Conservation (phyloP, 352 stramenopile genomes). For the Pythium rishiriense region DNA sequence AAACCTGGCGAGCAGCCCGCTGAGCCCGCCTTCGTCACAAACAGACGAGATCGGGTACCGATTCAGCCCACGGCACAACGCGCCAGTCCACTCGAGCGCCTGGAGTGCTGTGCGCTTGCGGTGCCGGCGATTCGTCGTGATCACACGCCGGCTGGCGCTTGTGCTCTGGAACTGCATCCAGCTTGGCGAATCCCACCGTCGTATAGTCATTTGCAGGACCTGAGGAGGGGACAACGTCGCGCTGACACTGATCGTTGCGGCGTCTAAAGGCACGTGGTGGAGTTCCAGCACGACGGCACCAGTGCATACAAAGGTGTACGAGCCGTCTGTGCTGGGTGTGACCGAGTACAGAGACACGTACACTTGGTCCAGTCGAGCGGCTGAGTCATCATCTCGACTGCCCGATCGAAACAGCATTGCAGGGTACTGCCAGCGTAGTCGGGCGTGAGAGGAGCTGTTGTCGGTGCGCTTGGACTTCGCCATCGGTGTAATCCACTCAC, state of each 20-base stretch:
- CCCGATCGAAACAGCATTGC: not conserved
- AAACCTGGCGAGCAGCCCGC: slow-evolving; percentile 40
- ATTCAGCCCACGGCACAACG: slow-evolving; percentile 66
- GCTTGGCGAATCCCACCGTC: slow-evolving; percentile 46
- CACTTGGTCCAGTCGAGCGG: not conserved
- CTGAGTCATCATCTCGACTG: not conserved
- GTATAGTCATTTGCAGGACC: slow-evolving; percentile 33
- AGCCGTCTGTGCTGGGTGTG: not conserved
- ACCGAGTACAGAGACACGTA: slow-evolving; percentile 7
- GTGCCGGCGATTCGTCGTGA: slow-evolving; percentile 64
- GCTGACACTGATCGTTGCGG: not conserved
- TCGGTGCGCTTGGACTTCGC: slow-evolving; percentile 5
- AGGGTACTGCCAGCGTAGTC: slow-evolving; percentile 18
- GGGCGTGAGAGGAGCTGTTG: not conserved
- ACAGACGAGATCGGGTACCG: slow-evolving; percentile 73
- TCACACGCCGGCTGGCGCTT: slow-evolving; percentile 41
- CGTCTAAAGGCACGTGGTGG: not conserved
- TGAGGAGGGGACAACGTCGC: not conserved
- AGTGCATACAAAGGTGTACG: not conserved
- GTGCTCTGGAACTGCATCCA: slow-evolving; percentile 46
- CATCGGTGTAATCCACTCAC: slow-evolving; percentile 18
- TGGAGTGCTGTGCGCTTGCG: slow-evolving; percentile 31
- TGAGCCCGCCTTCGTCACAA: slow-evolving; percentile 71
- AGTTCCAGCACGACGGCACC: not conserved
- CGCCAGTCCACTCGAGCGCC: slow-evolving; percentile 58